Base-by-base conservation (phyloP, 805 yeast genomes). In the Myxozyma lipomycoides region DNA sequence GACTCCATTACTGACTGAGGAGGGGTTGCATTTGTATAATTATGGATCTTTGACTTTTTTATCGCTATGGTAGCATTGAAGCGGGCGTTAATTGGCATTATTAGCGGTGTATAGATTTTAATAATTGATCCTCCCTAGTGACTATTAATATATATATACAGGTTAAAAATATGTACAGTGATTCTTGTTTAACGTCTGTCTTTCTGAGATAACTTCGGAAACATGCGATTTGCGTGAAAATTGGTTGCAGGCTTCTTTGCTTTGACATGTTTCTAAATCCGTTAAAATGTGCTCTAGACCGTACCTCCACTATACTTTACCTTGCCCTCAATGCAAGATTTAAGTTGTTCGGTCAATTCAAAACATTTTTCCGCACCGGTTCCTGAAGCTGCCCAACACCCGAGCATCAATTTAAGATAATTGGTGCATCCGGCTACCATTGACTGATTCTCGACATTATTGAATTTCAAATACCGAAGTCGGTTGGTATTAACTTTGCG, bases 341-440 rank as follows among this genome's bases (percentile, higher is more conserved):
- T 41, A 48, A 58, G 45, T 17, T 40, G 36, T 3, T 23, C 37
- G 32, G 45, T 49, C 18, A 49, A 40, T 12, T 36, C 39, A 6
- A 38, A 40, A 49, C 62, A 59, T 18, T 51, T 46, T 4, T 28
- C 41, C 10, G 59, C 30, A 34, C 55, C 48, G 22, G 52, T 46
- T 17, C 52, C 51, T 1, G 48, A 38, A 24, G 58, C 45, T 5
- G 62, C 62, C 62, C 62, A 59, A 49, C 62, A 59, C 12, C 38
- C 35, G 30, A 59, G 52, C 35, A 59, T 24, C 34, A 46, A 49
- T 15, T 43, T 26, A 57, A 59, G 43, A 7, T 46, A 25, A 3
- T 45, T 25, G 2, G 58, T 40, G 23, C 60, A 51, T n/a, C 46
- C 45, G 36, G 53, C 55, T 19, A 40, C 46, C 3, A 9, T 45